These are phyloP conservation scores for Hypoxylon crocopeplum DNA, from an alignment of 495 filamentous ascomycete genomes.

Conservation along the genomic window DNA sequence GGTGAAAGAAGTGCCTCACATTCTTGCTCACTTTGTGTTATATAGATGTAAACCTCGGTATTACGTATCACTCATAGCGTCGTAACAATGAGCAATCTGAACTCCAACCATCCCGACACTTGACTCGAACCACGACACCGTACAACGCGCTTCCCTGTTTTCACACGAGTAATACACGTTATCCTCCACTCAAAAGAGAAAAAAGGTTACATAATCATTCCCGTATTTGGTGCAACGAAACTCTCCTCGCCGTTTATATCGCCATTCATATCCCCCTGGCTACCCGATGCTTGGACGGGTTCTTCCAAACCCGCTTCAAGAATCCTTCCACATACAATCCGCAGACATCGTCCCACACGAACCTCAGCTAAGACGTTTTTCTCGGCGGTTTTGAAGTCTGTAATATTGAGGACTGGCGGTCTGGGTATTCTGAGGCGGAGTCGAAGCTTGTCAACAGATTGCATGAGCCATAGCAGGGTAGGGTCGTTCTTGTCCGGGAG, in stretches of 20 bases:
- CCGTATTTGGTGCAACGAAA: neutral
- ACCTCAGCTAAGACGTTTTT: slow-evolving; percentile 37
- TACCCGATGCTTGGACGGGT: neutral
- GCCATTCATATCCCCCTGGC: slow-evolving; percentile 12
- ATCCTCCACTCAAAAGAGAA: too few relatives aligned
- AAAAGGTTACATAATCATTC: neutral
- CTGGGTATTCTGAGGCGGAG: slow-evolving; percentile 37
- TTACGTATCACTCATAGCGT: too few relatives aligned
- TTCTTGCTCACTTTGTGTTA: too few relatives aligned
- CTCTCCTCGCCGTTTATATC: slow-evolving; percentile 6
- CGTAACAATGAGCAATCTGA: too few relatives aligned
- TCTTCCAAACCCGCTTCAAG: slow-evolving; percentile 26
- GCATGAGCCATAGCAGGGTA: slow-evolving; percentile 39
- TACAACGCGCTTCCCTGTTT: too few relatives aligned
- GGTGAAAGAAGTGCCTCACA: too few relatives aligned
- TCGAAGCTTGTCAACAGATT: slow-evolving; percentile 38
- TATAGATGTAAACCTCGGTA: too few relatives aligned
- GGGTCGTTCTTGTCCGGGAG: slow-evolving; percentile 40
- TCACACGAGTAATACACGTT: too few relatives aligned
- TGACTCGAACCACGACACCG: too few relatives aligned
- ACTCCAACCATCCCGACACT: too few relatives aligned
- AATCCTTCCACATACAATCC: slow-evolving; percentile 23
- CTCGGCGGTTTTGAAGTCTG: slow-evolving; percentile 42
- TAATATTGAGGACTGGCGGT: slow-evolving; percentile 36
- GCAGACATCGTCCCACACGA: slow-evolving; percentile 24